These are phyloP conservation scores for Russula sp. DNA, from an alignment of 768 basidiomycete genomes.

Conservation along the genomic window DNA sequence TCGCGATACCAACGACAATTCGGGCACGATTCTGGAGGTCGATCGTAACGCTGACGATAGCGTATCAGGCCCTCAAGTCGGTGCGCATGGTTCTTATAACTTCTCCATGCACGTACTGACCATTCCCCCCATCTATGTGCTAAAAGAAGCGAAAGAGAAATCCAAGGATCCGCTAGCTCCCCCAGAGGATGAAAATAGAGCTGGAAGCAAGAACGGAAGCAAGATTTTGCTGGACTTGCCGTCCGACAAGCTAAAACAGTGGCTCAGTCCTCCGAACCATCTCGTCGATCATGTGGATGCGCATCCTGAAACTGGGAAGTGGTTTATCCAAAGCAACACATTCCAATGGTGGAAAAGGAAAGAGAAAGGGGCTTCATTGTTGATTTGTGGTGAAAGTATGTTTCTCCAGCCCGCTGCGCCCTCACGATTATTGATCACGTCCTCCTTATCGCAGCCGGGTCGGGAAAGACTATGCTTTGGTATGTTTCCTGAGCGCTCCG, in stretches of 20 bases:
- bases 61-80: background rate
- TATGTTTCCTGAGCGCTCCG: background rate
- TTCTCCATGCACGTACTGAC: background rate
- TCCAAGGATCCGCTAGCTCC: too few species aligned
- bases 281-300: background rate
- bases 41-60: background rate
- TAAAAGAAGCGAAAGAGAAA: background rate
- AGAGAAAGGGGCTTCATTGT: background rate
- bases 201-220: background rate
- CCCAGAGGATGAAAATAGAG: background rate
- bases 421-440: background rate
- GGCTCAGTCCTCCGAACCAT: slow-evolving; percentile 12
- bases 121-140: background rate
- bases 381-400: slow-evolving; percentile 7
- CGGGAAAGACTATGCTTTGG: slow-evolving; percentile 14
- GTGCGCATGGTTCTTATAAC: background rate
- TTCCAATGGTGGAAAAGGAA: slow-evolving; percentile 8
- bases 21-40: background rate
- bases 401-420: too few species aligned
- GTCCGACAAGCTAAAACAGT: background rate
- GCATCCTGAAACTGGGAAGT: background rate
- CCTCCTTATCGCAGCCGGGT: background rate
- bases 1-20: background rate
- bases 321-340: background rate
- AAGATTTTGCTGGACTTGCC: too few species aligned